Base-by-base conservation (phyloP, 768 basidiomycete genomes). In the Amanita polypyramis region DNA sequence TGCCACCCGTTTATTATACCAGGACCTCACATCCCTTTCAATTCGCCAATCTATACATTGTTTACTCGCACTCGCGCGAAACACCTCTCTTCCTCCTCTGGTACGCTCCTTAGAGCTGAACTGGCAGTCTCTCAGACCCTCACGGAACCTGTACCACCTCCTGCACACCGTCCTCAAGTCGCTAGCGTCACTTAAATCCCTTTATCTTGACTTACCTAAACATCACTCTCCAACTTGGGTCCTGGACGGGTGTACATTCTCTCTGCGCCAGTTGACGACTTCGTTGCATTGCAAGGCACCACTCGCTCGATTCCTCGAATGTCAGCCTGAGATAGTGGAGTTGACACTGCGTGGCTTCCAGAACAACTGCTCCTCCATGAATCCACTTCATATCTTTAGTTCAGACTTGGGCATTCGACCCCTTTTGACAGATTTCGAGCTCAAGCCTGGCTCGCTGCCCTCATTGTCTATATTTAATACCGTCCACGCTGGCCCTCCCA, bases 301-400 rank as follows among this genome's bases (percentile, higher is more conserved):
- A 3, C 65, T 83, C 11, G 74, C 75, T 0, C 48, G 54, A 7
- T 79, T 82, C 58, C 66, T 83, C 46, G 73, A 70, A 47, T 61
- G 63, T 0, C 80, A 82, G 59, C 62, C 61, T 4, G 52, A 57
- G 21, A 63, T 83, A 51, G 56, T 58, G 33, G 75, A 82, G 20
- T 67, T 84, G 45, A 75, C 75, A 10, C 67, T 82, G 19, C 67
- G 78, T 17, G 79, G 79, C 0, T 72, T 72, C 52, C 69, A 70
- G 49, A 62, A 65, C 46, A 65, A 61, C 11, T 42, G 49, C 3
- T 52, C 51, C 20, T 43, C 58, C 50, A 44, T 61, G 23, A 59
- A 60, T 8, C 55, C 63, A 43, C 40, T 62, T 12, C 47, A 42
- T n/a, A 41, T 41, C 15, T 14, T 54, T 32, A 51, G 52, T 12